Evolutionary conservation across 176 grass and related monocot species (phyloP), one percentile per base, ranked within the genome.

Genomic region (Aegilops bicornis): DNA sequence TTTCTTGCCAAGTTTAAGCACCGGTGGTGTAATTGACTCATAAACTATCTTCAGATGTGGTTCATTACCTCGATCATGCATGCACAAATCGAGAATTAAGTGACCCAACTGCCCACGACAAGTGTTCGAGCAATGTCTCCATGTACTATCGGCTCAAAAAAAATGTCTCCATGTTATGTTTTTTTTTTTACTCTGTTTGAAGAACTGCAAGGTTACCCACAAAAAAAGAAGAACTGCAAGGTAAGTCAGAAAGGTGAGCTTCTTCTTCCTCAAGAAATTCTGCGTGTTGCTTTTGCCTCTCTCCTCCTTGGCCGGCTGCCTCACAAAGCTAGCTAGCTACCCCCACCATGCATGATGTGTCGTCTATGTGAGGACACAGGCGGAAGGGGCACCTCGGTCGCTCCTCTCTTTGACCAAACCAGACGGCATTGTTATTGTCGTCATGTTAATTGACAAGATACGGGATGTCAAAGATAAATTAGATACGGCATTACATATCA

Each of bases 381-480:
- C 4, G 47, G 47, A 50, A 56, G 52, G 52, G 52, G 52, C 52
- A 56, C 52, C 16, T 19, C 52, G 54, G 54, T 58, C 19, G 54
- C 17, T 58, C 52, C 17, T 58, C 19, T 58, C 54, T n/a, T 2
- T 8, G 4, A 8, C 31, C 17, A 3, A 22, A 36, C 3, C 3
- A 19, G 50, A 39, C 19, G 17, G 17, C n/a, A 6, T 73, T 45
- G 37, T 73, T 23, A 19, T 14, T 32, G 79, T 67, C 39, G 11
- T 66, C 24, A 13, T 31, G 79, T 50, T 20, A 50, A 22, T 68
- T 69, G 64, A 52, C 63, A 81, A 81, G 79, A 81, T 50, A 50
- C 63, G 5, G n/a, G 20, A 33, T 19, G 24, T 50, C 78, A 33
- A 69, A 52, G 10, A 69, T n/a, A 27, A 32, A 47, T 8, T 67